Base-by-base conservation (phyloP, 192 early-diverging fungal species). In the Coemansia sp. region DNA sequence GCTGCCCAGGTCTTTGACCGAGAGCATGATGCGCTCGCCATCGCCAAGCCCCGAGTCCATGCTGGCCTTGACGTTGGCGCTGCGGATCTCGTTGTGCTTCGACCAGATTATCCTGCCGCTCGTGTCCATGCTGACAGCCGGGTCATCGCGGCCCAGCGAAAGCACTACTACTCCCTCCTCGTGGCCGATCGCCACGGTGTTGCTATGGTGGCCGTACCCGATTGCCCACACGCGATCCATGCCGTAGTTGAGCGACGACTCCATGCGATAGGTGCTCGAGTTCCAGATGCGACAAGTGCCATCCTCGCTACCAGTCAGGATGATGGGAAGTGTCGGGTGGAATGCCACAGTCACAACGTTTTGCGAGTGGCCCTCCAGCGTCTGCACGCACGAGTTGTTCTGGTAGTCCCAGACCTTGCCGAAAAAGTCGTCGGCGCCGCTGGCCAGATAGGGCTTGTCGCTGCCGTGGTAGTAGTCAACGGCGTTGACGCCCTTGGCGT, bases 341-440 rank as follows among this genome's bases (percentile, higher is more conserved):
- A 90, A 99, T 9, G 85, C 83, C 9, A 93, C 92, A 43, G 93
- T 88, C 14, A 88, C 93, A 6, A 96, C 95, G 68, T 99, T 97
- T 53, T 97, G 90, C 8, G 91, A 86, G 77, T 99, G 97, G 8
- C 97, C 97, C 79, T 98, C 95, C 59, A 99, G 87, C 7, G 96
- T 99, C 79, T 96, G 95, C 13, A 99, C 95, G 75, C 96, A 98
- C 18, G 94, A 94, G 81, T 97, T 98, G 88, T 98, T 99, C 73
- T 98, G 96, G 76, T 98, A 98, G 75, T 99, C 97, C 97, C 97
- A 99, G 35, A 99, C 90, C 63, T 97, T 97, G 67, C 93, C 88
- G 34, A 88, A 87, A 84, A 93, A 89, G 82, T 99, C 97, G 67
- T 99, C 97, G 20, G 93, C 97, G 12, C 93, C 95, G 41, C 90